phyloP scores from a whole-genome alignment of 108 stramenopile species.

The Ochromonas danica region DNA sequence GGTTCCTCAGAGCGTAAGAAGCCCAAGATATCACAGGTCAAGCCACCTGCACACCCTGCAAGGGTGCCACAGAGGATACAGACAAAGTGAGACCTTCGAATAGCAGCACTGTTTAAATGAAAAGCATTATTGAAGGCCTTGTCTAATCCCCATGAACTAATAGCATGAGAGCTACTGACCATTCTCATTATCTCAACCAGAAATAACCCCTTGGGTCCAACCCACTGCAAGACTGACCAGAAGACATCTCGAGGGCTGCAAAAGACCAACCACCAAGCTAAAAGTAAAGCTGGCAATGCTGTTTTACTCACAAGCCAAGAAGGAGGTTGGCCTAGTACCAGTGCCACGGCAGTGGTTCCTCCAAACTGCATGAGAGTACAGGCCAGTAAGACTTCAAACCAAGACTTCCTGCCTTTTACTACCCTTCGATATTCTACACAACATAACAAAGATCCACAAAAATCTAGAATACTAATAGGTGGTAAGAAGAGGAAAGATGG shows the following conservation, averaged over 20 bases:
- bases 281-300: constrained; percentile 5
- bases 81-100: neutral
- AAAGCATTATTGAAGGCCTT: constrained; percentile 6
- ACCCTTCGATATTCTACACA: neutral
- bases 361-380: constrained; percentile 26
- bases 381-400: neutral
- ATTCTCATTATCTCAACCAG: neutral
- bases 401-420: neutral
- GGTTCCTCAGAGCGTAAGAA: neutral
- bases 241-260: neutral
- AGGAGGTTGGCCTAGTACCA: constrained; percentile 20
- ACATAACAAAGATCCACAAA: neutral
- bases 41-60: neutral
- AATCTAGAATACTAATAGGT: neutral
- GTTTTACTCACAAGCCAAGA: neutral
- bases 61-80: neutral
- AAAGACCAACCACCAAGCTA: constrained; percentile 5
- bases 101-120: neutral
- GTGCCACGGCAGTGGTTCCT: constrained; percentile 26
- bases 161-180: constrained; percentile 1
- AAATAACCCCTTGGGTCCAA: no score
- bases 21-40: neutral
- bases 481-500: neutral
- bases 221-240: no score
- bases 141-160: constrained; percentile 26